Evolutionary conservation across 345 rosid genomes (phyloP), one percentile per base, ranked within the genome.

Genomic region (Eucalyptus urophylla): DNA sequence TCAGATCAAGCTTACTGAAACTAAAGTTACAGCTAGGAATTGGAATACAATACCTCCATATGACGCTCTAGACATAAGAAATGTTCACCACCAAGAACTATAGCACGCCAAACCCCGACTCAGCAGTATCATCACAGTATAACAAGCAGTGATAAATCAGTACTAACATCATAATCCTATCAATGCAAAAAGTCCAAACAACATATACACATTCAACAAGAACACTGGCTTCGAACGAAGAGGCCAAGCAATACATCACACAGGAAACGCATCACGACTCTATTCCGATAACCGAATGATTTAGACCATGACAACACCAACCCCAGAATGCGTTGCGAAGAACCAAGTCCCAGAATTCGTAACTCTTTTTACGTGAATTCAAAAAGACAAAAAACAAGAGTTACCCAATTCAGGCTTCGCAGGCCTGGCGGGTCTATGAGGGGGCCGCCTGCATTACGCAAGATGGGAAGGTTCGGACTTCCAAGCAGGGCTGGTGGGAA

Each of bases 351-450:
- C 15, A 1, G 15, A 76, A 37, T 37, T 37, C 25, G 19, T 54
- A 86, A 11, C 43, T 11, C 65, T 21, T 62, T 9, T 14, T 2
- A 49, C 60, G 43, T 1, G 40, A 47, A 58, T 49, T 83, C 8
- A 47, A 6, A 24, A 58, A 2, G 10, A 56, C 27, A 4, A 22
- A 58, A 60, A 88, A 22, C 50, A 80, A 88, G 27, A 80, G n/a
- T 16, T 22, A 94, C 99, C 45, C 96, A 96, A 90, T 83, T 85
- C 87, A 58, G 99, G 99, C 81, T 92, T 92, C 19, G 92, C 87
- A 88, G 97, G 97, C 43, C 99, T 94, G 90, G 99, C 95, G 13
- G 98, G 98, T 81, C 92, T 89, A 88, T 93, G 65, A 97, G 97
- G 49, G 96, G 62, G 3, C 62, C 97, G 92, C 88, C 92, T 92